A percentile compares a stretch with the other conserved stretches of the same genome.
phyloP scores from a whole-genome alignment of 1,284 basidiomycete species.

The Naganishia cerealis region DNA sequence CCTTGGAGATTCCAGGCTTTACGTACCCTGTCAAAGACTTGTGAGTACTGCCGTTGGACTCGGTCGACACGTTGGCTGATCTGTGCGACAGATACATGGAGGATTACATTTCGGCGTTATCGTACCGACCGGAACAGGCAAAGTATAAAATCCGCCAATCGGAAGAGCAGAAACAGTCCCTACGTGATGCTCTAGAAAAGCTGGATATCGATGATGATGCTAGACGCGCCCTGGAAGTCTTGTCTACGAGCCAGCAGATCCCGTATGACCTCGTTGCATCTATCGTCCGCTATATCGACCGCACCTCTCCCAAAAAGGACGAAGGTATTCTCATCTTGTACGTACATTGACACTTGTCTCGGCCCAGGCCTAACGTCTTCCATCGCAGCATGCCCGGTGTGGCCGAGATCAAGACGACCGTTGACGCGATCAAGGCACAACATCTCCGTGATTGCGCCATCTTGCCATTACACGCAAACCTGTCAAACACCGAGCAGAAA shows the following conservation, averaged over 20 bases:
- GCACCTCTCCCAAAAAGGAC: conserved; percentile 46
- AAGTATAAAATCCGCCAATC: conserved; percentile 56
- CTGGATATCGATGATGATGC: conserved; percentile 62
- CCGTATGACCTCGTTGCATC: conserved; percentile 76
- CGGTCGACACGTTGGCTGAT: conserved; percentile 5
- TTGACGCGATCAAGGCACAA: conserved; percentile 63
- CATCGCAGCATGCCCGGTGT: conserved; percentile 67
- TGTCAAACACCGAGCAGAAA: conserved; percentile 80
- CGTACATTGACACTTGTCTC: neutral
- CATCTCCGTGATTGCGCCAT: conserved; percentile 60
- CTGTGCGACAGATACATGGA: conserved; percentile 67
- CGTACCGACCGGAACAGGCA: conserved; percentile 51
- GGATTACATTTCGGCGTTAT: conserved; percentile 67
- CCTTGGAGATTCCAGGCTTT: conserved; percentile 79
- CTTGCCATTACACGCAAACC: conserved; percentile 84
- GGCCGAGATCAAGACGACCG: conserved; percentile 79
- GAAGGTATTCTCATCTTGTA: conserved; percentile 77
- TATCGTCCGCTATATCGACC: conserved; percentile 66
- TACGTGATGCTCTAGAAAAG: conserved; percentile 59
- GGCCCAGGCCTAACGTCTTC: neutral
- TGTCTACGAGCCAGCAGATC: conserved; percentile 66
- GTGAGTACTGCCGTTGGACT: conserved; percentile 53
- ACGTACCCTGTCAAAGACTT: conserved; percentile 75
- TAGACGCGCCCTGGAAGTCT: conserved; percentile 63
- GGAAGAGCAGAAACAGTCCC: conserved; percentile 59